A percentile compares a stretch with the other conserved stretches of the same genome.
phyloP scores from a whole-genome alignment of 345 rosid species.

The Moricandia arvensis region DNA sequence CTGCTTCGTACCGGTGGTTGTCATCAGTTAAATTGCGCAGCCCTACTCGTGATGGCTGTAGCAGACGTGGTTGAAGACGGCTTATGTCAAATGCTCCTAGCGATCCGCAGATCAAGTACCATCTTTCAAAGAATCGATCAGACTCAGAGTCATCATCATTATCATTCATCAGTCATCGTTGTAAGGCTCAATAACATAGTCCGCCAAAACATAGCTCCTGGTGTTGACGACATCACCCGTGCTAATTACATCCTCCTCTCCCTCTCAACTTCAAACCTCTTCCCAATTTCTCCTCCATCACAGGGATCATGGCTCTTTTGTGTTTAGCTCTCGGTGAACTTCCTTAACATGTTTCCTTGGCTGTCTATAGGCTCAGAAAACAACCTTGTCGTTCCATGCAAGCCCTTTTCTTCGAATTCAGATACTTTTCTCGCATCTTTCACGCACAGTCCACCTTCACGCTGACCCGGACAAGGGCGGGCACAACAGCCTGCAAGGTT shows the following conservation, averaged over 20 bases:
- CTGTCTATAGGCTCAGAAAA: slow-evolving; percentile 56
- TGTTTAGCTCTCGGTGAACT: slow-evolving; percentile 67
- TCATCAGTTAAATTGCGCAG: no score
- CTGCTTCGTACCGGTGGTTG: no score
- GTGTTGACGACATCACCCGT: slow-evolving; percentile 62
- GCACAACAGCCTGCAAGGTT: slow-evolving; percentile 61
- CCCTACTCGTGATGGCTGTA: no score
- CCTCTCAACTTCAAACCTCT: slow-evolving; percentile 62
- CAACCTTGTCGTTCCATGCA: slow-evolving; percentile 72
- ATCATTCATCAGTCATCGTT: no score
- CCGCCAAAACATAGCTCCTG: slow-evolving; percentile 74
- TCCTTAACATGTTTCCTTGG: slow-evolving; percentile 68
- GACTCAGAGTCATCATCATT: no score
- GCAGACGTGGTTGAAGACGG: no score
- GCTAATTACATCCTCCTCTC: slow-evolving; percentile 72
- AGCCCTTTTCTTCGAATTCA: slow-evolving; percentile 58
- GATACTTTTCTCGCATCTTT: slow-evolving; percentile 55
- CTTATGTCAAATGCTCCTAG: no score
- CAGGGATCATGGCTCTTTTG: slow-evolving; percentile 76
- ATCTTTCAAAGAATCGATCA: no score
- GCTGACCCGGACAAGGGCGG: slow-evolving; percentile 88
- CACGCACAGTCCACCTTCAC: slow-evolving; percentile 88
- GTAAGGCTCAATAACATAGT: slow-evolving; percentile 79
- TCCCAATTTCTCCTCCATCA: slow-evolving; percentile 70
- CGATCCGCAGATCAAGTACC: no score